Evolutionary conservation across 306 rosid species (phyloP).

Genomic region (Abrus precatorius): DNA sequence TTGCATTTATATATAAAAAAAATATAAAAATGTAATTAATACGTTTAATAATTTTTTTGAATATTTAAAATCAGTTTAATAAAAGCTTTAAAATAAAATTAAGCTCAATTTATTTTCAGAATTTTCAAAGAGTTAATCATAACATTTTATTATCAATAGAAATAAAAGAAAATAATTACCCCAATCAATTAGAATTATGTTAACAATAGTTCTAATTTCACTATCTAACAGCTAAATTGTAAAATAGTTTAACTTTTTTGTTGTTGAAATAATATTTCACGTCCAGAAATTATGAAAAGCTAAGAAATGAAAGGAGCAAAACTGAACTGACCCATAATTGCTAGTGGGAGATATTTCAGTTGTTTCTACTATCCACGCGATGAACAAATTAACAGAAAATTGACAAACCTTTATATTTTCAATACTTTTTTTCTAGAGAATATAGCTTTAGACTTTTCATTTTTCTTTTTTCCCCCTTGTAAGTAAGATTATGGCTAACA

Average conservation of each 20-base stretch:
- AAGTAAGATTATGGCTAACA: conserved; percentile 47
- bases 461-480: not conserved
- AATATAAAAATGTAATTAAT: too few species aligned
- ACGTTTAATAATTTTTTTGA: too few species aligned
- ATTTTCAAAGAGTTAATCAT: not conserved
- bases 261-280: not conserved
- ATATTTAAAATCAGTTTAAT: too few species aligned
- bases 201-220: not conserved
- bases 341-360: not conserved
- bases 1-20: too few species aligned
- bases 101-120: not conserved
- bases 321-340: not conserved
- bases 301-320: not conserved
- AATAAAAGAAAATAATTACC: not conserved
- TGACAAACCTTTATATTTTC: conserved; percentile 8
- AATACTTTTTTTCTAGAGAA: not conserved
- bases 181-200: not conserved
- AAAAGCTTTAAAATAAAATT: too few species aligned
- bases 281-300: not conserved
- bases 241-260: too few species aligned
- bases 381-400: not conserved
- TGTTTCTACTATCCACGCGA: conserved; percentile 14
- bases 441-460: too few species aligned
- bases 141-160: not conserved
- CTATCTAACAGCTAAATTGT: too few species aligned